Base-by-base conservation (phyloP, 305 asterid genomes). In the Ajuga reptans region DNA sequence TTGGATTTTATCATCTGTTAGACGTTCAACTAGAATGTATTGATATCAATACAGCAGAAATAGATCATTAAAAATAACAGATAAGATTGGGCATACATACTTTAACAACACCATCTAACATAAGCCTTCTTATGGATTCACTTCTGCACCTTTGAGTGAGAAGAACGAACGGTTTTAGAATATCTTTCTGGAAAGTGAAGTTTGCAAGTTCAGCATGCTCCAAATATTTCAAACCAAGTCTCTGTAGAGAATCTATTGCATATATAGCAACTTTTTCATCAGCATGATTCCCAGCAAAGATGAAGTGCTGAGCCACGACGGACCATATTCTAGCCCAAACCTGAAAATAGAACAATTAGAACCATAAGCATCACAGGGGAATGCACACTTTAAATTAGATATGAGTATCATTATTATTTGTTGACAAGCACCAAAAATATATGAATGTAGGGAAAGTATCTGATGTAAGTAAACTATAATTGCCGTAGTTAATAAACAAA, bases 241-340 rank as follows among this genome's bases (percentile, higher is more conserved):
- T 95, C 76, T 90, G 81, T 74, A 94, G 86, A 77, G 98, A 91
- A 80, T 94, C 99, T 80, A 94, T 89, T 68, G 95, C 93, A 81
- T 89, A 94, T 84, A 84, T 85, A 27, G 99, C 97, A 76, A 94
- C 92, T 82, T 85, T 89, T 78, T 94, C 99, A 83, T 94, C 98
- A 67, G 85, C 84, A 75, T 94, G 97, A 78, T 90, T 85, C 78
- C 97, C 99, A 59, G 98, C 96, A 79, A 81, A 84, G 66, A 91
- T 83, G 75, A 94, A 88, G 88, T 91, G 99, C 75, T 79, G 83
- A 64, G 97, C 84, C 78, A 94, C 80, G 73, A 94, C 87, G 34
- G 96, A 86, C 99, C 99, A 94, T 81, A 94, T 91, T 87, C 92
- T 85, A 75, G 98, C 89, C 99, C 99, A 91, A 41, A 94, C 99